These are phyloP conservation scores for Sphagnum tenellum DNA, from an alignment of 225 moss, liverwort and hornwort species.

Conservation along the genomic window DNA sequence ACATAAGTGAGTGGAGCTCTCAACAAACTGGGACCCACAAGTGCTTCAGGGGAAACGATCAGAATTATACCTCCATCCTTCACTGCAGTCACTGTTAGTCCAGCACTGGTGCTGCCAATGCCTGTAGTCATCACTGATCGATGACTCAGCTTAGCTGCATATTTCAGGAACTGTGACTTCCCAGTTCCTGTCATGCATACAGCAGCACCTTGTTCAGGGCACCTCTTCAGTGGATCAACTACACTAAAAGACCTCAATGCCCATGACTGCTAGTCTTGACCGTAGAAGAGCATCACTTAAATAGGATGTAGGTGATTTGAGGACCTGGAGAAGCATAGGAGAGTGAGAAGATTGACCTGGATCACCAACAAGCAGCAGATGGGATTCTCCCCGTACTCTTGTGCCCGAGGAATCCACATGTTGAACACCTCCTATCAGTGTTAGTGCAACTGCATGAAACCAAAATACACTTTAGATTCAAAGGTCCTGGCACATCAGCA, in stretches of 20 bases:
- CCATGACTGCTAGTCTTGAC: no score
- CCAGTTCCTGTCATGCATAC: constrained; percentile 59
- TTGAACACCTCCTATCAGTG: constrained; percentile 91
- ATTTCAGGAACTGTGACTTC: constrained; percentile 95
- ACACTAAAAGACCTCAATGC: no score
- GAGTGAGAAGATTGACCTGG: constrained; percentile 42
- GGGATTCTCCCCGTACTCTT: constrained; percentile 95
- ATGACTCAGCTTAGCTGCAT: constrained; percentile 93
- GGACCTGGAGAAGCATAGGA: no score
- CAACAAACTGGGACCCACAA: no score
- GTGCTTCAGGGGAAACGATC: no score
- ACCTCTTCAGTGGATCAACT: no score
- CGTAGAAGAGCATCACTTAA: no score
- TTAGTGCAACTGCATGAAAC: constrained; percentile 72
- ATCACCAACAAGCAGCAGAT: constrained; percentile 93
- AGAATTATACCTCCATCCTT: constrained; percentile 74
- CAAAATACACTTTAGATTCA: no score
- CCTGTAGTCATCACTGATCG: constrained; percentile 95
- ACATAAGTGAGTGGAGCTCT: no score
- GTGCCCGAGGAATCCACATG: constrained; percentile 77
- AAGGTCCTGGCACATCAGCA: no score
- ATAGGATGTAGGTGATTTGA: no score
- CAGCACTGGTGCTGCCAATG: constrained; percentile 94
- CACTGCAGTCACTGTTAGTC: constrained; percentile 89
- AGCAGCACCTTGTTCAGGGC: no score